Evolutionary conservation across 1,284 basidiomycete genomes (phyloP).

Genomic region (Apiotrichum mycotoxinovorans): DNA sequence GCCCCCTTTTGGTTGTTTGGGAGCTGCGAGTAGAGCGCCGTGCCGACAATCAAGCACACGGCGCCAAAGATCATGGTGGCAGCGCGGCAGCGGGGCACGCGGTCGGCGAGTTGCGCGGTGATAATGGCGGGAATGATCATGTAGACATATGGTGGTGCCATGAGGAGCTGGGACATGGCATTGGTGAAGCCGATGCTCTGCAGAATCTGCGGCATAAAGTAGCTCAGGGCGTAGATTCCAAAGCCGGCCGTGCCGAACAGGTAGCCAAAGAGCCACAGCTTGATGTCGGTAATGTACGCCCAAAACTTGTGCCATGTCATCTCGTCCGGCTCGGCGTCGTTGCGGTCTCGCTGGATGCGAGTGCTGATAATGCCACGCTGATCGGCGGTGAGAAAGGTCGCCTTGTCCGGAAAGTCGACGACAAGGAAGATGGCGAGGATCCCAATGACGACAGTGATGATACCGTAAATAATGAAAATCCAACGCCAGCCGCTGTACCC

Average conservation of each 20-base stretch:
- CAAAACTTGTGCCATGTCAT: conserved; percentile 41
- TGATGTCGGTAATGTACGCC: conserved; percentile 45
- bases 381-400: conserved; percentile 7
- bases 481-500: conserved; percentile 9
- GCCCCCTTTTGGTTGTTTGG: conserved; percentile 28
- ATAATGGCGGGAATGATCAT: conserved; percentile 43
- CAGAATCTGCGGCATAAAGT: conserved; percentile 52
- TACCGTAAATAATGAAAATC: not conserved
- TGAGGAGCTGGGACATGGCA: conserved; percentile 39
- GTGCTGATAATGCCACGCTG: conserved; percentile 6
- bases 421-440: not conserved
- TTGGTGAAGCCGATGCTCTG: conserved; percentile 43
- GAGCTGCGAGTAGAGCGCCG: conserved; percentile 17
- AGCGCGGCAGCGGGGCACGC: conserved; percentile 12
- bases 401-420: conserved; percentile 14
- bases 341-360: conserved; percentile 18
- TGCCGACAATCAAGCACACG: conserved; percentile 11
- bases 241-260: conserved; percentile 39
- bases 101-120: conserved; percentile 47
- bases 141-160: conserved; percentile 48
- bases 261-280: conserved; percentile 50
- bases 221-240: conserved; percentile 25
- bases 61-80: conserved; percentile 6
- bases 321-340: conserved; percentile 48
- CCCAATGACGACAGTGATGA: conserved; percentile 3